Conservation (phyloP, 1,284 basidiomycete species). For the Veloporphyrellus conicus region DNA sequence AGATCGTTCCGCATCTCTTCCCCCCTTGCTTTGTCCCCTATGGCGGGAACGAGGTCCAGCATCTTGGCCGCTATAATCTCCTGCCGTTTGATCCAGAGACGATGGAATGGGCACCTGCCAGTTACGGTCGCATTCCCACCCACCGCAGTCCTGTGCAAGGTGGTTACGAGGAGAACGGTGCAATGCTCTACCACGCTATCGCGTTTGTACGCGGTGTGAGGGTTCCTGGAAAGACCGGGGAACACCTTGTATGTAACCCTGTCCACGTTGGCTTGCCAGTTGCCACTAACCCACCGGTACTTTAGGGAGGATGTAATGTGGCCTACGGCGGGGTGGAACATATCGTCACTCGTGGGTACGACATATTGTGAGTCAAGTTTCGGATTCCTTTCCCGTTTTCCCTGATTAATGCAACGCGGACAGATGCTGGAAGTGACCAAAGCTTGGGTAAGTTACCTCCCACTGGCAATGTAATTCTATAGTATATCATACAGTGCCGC, state of each 20-base stretch:
- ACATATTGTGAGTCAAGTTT: constrained; percentile 49
- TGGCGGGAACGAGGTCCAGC: constrained; percentile 56
- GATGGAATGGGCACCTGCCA: constrained; percentile 69
- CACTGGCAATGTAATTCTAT: no score
- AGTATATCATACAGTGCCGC: no score
- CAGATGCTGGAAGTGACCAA: not conserved
- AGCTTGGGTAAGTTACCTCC: no score
- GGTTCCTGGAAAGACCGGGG: constrained; percentile 70
- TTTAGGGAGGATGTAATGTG: constrained; percentile 42
- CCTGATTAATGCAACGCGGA: no score
- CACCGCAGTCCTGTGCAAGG: constrained; percentile 52
- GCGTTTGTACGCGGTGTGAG: constrained; percentile 45
- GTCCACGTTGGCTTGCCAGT: constrained; percentile 17
- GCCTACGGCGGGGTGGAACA: constrained; percentile 43
- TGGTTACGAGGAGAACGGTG: constrained; percentile 43
- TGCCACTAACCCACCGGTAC: constrained; percentile 14
- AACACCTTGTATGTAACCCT: constrained; percentile 46
- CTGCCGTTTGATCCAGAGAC: constrained; percentile 58
- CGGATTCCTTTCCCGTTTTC: not conserved
- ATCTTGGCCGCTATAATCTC: constrained; percentile 63
- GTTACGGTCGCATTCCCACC: constrained; percentile 54
- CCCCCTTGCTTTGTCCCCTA: constrained; percentile 57
- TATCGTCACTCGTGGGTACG: constrained; percentile 45
- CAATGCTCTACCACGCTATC: constrained; percentile 53
- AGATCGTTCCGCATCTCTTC: constrained; percentile 57